Evolutionary conservation across 768 basidiomycete genomes (phyloP).

Genomic region (Piloderma croceum): DNA sequence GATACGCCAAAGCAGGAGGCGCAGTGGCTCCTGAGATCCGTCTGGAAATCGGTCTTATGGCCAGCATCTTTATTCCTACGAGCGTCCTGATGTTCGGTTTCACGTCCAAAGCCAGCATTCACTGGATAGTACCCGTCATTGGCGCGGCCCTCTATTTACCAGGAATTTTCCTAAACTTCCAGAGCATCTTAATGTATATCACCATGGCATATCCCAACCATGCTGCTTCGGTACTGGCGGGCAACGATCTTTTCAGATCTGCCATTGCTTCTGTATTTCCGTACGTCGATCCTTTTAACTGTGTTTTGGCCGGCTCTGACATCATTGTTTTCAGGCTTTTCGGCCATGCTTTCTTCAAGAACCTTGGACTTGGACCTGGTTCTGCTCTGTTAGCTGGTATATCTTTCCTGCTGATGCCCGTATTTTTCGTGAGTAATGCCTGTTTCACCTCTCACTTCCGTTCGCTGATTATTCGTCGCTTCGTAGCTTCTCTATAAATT

Average conservation of each 20-base stretch:
- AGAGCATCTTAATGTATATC: conserved; percentile 24
- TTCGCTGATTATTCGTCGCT: too few species aligned
- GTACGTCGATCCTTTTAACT: conserved; percentile 3
- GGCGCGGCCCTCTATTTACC: conserved; percentile 28
- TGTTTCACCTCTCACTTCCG: too few species aligned
- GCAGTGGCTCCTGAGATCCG: conserved; percentile 23
- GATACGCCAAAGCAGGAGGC: conserved; percentile 10
- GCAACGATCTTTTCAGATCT: conserved; percentile 29
- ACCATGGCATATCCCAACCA: conserved; percentile 26
- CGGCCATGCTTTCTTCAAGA: conserved; percentile 17
- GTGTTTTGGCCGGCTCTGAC: neutral
- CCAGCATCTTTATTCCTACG: too few species aligned
- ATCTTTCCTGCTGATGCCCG: conserved; percentile 18
- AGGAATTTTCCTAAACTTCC: conserved; percentile 28
- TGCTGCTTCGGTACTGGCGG: conserved; percentile 29
- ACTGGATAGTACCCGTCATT: conserved; percentile 32
- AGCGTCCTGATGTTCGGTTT: conserved; percentile 32
- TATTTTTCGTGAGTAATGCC: conserved; percentile 18
- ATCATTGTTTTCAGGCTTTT: conserved; percentile 13
- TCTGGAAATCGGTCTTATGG: conserved; percentile 29
- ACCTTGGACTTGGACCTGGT: conserved; percentile 21
- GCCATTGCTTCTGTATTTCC: conserved; percentile 21
- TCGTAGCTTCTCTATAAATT: too few species aligned
- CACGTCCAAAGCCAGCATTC: conserved; percentile 21
- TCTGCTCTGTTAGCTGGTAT: conserved; percentile 23